Evolutionary conservation across 768 basidiomycete species (phyloP), one percentile per base, ranked within the genome.

Genomic region (Lentinula detonsa): DNA sequence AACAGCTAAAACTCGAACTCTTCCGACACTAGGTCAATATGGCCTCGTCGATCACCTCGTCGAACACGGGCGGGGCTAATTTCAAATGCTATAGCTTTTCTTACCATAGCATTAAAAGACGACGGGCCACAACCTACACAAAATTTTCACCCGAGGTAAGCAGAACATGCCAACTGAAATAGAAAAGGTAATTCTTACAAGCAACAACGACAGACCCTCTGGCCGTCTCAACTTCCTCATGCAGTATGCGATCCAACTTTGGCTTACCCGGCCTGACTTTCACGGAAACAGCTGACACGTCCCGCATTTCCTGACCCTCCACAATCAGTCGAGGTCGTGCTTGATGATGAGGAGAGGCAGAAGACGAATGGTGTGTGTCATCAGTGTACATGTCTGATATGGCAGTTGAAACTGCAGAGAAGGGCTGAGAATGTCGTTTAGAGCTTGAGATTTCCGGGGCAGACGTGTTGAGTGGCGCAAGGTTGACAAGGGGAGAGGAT

Each of bases 51-150:
- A 69, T 87, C 85, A 3, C 85, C 87, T 51, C 74, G 71, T 61
- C 77, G 66, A 62, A 87, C 75, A 60, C 80, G 77, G 34, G 64
- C 65, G 21, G 86, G 83, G 67, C 83, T 77, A 62, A 90, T 88
- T 61, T 85, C 82, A 34, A 76, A 70, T 1, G 87, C 78, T 8
- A 91, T 79, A 45, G 81, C 73, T 70, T 88, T 86, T 45, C 91
- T 77, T 7, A 91, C 81, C 66, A 88, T 73, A 5, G 81, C 84
- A 68, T 89, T 87, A 55, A 92, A 76, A 6, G 87, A 84, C 0
- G 79, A 76, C 0, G 90, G 90, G 1, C 90, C 91, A 66, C 90
- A 92, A 65, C 86, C 88, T 88, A 63, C 16, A 21, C 5, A 51
- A 3, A n/a, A 54, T 42, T 5, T 8, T 39, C 37, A 8, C 40